Conservation (phyloP, 2,329 filamentous ascomycete species). For the Clonostachys chloroleuca region DNA sequence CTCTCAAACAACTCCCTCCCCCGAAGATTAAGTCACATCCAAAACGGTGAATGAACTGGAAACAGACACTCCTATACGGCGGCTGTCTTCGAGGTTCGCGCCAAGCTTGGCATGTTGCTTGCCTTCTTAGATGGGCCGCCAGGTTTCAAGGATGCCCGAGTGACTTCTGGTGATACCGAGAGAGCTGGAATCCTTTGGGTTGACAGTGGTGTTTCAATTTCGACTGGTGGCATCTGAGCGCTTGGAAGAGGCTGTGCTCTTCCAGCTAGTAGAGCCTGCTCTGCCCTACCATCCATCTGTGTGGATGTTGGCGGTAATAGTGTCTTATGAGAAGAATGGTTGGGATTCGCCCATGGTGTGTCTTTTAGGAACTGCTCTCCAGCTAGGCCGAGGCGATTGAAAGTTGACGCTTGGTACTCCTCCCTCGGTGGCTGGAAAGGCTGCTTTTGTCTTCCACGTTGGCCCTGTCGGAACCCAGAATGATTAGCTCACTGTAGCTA, state of each 20-base stretch:
- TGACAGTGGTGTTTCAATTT: conserved; percentile 12
- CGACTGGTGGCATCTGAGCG: conserved; percentile 5
- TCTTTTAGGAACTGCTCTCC: conserved; percentile 86
- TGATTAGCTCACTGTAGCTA: not conserved
- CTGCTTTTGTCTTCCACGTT: conserved; percentile 25
- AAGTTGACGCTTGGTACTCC: conserved; percentile 42
- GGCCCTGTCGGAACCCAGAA: conserved; percentile 19
- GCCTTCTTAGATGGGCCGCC: conserved; percentile 22
- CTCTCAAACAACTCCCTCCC: not conserved
- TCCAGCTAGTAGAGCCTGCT: conserved; percentile 5
- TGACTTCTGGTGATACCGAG: conserved; percentile 39
- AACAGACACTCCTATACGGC: conserved; percentile 15
- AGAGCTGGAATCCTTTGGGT: conserved; percentile 18
- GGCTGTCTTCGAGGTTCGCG: conserved; percentile 26
- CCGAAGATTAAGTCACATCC: too few species aligned
- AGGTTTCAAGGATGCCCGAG: conserved; percentile 26
- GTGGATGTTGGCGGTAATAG: conserved; percentile 26
- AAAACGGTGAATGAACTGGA: too few species aligned
- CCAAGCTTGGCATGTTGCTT: conserved; percentile 20
- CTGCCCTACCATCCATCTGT: conserved; percentile 7
- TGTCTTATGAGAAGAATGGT: conserved; percentile 65
- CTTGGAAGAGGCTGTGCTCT: conserved; percentile 12
- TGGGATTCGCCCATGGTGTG: conserved; percentile 89
- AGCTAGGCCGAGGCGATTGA: conserved; percentile 55
- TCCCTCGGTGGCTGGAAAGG: conserved; percentile 27